Conservation (phyloP, 78 protist species). For the Trichosphaerium sp. region DNA sequence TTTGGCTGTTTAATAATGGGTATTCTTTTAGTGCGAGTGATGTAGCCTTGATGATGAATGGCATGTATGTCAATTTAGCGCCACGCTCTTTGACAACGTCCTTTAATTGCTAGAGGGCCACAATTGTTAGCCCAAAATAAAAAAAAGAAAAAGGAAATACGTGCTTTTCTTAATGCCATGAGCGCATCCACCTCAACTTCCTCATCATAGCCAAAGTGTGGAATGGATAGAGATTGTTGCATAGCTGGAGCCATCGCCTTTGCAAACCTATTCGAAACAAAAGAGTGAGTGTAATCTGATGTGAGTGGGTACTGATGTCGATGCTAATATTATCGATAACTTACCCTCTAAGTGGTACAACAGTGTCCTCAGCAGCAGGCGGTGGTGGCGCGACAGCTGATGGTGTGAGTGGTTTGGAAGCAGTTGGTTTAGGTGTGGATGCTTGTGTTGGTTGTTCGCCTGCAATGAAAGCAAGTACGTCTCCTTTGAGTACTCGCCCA, state of each 20-base stretch:
- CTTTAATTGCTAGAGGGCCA: background rate
- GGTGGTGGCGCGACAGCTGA: slow-evolving; percentile 10
- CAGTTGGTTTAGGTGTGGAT: background rate
- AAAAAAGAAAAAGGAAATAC: slow-evolving; percentile 8
- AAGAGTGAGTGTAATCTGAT: slow-evolving; percentile 18
- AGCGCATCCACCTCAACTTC: slow-evolving; percentile 38
- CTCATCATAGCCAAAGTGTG: slow-evolving; percentile 70
- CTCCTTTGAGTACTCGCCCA: slow-evolving; percentile 77
- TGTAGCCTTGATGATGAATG: slow-evolving; percentile 80
- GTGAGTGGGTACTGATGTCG: too few species aligned
- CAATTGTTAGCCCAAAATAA: background rate
- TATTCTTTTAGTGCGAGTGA: slow-evolving; percentile 67
- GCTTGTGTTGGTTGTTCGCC: background rate
- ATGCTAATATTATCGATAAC: background rate
- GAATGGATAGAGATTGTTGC: slow-evolving; percentile 59
- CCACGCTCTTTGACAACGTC: slow-evolving; percentile 47
- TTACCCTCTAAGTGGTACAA: background rate
- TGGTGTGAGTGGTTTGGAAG: background rate
- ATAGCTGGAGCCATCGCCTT: slow-evolving; percentile 71
- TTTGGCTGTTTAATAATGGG: slow-evolving; percentile 66
- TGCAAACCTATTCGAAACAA: too few species aligned
- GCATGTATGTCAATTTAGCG: slow-evolving; percentile 61
- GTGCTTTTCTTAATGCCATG: background rate
- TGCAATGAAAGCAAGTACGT: slow-evolving; percentile 36
- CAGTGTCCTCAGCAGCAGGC: slow-evolving; percentile 15